Evolutionary conservation across 2,329 filamentous ascomycete genomes (phyloP).

Genomic region (Scolecobasidium constrictum): DNA sequence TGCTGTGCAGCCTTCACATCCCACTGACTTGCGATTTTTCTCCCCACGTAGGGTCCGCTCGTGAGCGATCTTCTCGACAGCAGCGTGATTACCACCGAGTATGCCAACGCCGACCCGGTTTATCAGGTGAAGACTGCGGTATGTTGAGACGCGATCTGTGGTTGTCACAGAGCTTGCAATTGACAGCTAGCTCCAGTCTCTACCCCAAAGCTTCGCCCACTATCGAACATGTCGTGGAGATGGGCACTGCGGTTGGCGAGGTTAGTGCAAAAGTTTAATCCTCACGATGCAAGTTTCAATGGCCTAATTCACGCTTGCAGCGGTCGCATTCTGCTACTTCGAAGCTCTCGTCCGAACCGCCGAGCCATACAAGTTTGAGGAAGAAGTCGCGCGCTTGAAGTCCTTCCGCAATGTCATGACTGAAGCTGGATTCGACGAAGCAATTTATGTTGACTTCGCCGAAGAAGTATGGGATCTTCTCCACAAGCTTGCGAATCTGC

Average conservation of each 20-base stretch:
- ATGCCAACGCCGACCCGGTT: slow-evolving; percentile 74
- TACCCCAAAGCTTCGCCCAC: slow-evolving; percentile 75
- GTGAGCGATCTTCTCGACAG: slow-evolving; percentile 71
- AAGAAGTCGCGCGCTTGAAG: slow-evolving; percentile 61
- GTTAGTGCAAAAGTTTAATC: slow-evolving; percentile 41
- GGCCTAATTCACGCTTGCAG: slow-evolving; percentile 34
- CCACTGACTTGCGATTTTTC: background rate
- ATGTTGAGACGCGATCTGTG: slow-evolving; percentile 26
- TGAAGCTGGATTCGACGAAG: slow-evolving; percentile 55
- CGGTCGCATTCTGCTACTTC: slow-evolving; percentile 87
- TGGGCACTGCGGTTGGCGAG: slow-evolving; percentile 96
- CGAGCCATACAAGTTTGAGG: slow-evolving; percentile 52
- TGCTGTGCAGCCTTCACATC: background rate
- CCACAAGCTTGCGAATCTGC: slow-evolving; percentile 42
- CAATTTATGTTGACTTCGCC: slow-evolving; percentile 73
- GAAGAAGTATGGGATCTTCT: slow-evolving; percentile 64
- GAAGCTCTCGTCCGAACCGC: slow-evolving; percentile 66
- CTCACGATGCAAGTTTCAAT: background rate
- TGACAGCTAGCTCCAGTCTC: slow-evolving; percentile 41
- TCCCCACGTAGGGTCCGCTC: slow-evolving; percentile 56
- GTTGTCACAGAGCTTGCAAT: slow-evolving; percentile 1
- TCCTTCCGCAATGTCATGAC: slow-evolving; percentile 61
- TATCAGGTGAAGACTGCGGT: slow-evolving; percentile 84
- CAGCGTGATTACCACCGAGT: slow-evolving; percentile 69
- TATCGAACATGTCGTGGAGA: slow-evolving; percentile 84